Percentiles rank a stretch among this genome's conserved stretches.
Evolutionary conservation across 1,139 yeast species (phyloP).

Genomic region (Keqinozyma sinolaborantium): DNA sequence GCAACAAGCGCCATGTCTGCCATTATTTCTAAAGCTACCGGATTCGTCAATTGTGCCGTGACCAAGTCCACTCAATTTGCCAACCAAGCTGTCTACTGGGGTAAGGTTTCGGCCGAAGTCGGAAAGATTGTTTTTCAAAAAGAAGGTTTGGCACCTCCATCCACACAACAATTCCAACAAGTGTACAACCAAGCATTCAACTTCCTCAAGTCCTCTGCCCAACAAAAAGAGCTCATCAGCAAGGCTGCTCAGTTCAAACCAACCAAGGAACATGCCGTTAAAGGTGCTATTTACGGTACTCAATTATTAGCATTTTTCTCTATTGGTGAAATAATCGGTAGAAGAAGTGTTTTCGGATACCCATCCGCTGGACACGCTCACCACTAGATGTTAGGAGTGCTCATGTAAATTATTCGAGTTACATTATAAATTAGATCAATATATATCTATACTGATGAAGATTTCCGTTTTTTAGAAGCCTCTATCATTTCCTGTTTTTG

Average conservation of each 20-base stretch:
- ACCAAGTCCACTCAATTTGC: constrained; percentile 37
- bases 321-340: constrained; percentile 94
- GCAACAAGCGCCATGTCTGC: constrained; percentile 52
- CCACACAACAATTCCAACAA: constrained; percentile 70
- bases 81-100: constrained; percentile 72
- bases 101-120: constrained; percentile 84
- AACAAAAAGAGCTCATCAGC: constrained; percentile 46
- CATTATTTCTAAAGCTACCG: constrained; percentile 45
- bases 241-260: constrained; percentile 46
- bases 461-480: constrained; percentile 68
- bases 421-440: constrained; percentile 1
- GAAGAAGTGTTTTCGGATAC: constrained; percentile 90
- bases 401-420: background rate
- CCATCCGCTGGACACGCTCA: constrained; percentile 44
- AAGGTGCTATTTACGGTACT: constrained; percentile 72
- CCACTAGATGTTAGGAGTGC: constrained; percentile 12
- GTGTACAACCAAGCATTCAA: constrained; percentile 56
- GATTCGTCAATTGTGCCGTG: constrained; percentile 33
- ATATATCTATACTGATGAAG: background rate
- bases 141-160: constrained; percentile 93
- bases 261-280: constrained; percentile 54
- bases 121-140: constrained; percentile 86
- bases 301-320: constrained; percentile 91
- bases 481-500: constrained; percentile 70
- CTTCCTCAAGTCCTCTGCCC: constrained; percentile 33